Evolutionary conservation across 495 filamentous ascomycete species (phyloP), one percentile per base, ranked within the genome.

Genomic region (Viridothelium virens): DNA sequence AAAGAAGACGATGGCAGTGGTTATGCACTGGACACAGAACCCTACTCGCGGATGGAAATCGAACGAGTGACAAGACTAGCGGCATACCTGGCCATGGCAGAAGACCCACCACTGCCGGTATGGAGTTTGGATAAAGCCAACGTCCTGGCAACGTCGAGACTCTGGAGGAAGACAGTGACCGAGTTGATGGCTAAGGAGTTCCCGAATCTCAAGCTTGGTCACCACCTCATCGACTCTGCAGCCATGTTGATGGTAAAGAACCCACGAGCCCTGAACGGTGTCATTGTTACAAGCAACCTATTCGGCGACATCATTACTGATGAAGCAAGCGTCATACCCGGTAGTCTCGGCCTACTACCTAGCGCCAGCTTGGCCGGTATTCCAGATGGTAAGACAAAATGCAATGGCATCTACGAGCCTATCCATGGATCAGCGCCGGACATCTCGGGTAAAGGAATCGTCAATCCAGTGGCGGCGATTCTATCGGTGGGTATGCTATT

Each of bases 161-260:
- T 98, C 70, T 97, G 94, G 94, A 84, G 94, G 63, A 92, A 90
- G 80, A 87, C 88, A 3, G 88, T 96, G 31, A 85, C 85, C 47
- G 89, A 96, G 79, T 80, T 96, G 67, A 86, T 90, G 78, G 82
- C 77, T 31, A 88, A 88, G 64, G 94, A 98, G 81, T 98, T 92
- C 79, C 94, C 94, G 38, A 84, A 91, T 75, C 78, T 98, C 31
- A 84, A 89, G 80, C 74, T 95, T 47, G 84, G 85, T 66, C 92
- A 97, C 77, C 93, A 98, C 73, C 82, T 98, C 47, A 97, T 98
- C 74, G 94, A 98, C 79, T 89, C 85, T 65, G 94, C 92, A 25
- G 93, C 94, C 63, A 97, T 98, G 93, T 77, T 97, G 69, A 92
- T 97, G 91, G 84, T 98, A 63, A 96, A 96, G 87, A 90, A 92